Base-by-base conservation (phyloP, 2,329 filamentous ascomycete genomes). In the Eutypa lata region DNA sequence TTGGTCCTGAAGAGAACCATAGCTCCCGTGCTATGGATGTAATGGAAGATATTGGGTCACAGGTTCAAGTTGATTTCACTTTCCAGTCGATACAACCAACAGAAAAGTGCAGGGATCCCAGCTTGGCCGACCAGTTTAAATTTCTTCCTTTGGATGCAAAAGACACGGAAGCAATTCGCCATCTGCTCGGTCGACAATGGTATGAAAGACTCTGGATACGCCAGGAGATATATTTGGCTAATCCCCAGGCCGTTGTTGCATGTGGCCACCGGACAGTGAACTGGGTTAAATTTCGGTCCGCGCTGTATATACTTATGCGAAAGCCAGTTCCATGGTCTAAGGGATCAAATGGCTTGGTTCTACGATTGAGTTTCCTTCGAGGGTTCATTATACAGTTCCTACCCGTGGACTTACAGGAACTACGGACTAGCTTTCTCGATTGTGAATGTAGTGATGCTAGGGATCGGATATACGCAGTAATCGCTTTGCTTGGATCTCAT, bases 141-240 rank as follows among this genome's bases (percentile, higher is more conserved):
- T 0, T 1, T 4, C 47, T 52, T 7, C 22, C 14, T 7, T 43
- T 49, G 5, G 6, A 45, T 11, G 1, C 6, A 3, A 13, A 5
- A 22, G 37, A 43, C 5, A 5, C 31, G 7, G 5, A 6, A 21
- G 42, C 53, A 2, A n/a, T 48, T 18, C 38, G 45, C 13, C 33
- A 54, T 24, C 24, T 60, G 4, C 11, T 57, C 24, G 51, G 16
- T 4, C 38, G 57, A 7, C 11, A 21, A 33, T 58, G 56, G 57
- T 61, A 57, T 28, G 52, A 53, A 2, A 56, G 54, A 18, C 46
- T 61, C 3, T 61, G 59, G 57, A 37, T 59, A 16, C 54, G 53
- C 18, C 59, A 60, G 42, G 59, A 61, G 45, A 55, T 60, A 3
- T 45, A 13, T 10, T 31, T 58, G 7, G 59, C 59, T 2, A 54